A percentile compares a stretch with the other conserved stretches of the same genome.
Conservation (phyloP, 2,329 filamentous ascomycete genomes). For the Fusarium dimerum region DNA sequence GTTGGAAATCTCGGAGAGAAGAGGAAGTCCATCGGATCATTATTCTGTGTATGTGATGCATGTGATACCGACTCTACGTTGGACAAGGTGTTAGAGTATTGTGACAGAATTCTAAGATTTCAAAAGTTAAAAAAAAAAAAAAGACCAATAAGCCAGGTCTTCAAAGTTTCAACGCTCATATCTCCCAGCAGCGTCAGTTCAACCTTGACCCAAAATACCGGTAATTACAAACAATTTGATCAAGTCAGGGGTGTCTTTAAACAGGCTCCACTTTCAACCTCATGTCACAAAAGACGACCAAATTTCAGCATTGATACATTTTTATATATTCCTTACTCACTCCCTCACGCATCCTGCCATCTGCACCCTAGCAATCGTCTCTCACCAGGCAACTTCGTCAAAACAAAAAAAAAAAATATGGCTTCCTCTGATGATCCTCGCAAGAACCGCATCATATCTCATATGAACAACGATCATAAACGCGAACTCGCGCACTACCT, state of each 20-base stretch:
- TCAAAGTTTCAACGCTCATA: not conserved
- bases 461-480: constrained; percentile 86
- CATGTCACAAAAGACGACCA: constrained; percentile 1
- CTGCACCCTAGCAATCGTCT: not conserved
- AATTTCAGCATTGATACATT: not conserved
- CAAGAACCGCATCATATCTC: constrained; percentile 56
- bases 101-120: too few relatives aligned
- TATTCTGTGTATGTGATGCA: too few relatives aligned
- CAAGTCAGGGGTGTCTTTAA: not conserved
- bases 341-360: not conserved
- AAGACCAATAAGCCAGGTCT: not conserved
- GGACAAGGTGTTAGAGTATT: too few relatives aligned
- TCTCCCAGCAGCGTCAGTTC: not conserved
- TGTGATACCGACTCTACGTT: too few relatives aligned
- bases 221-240: not conserved
- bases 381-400: not conserved
- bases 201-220: too few relatives aligned
- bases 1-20: too few relatives aligned
- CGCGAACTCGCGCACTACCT: constrained; percentile 76
- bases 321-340: not conserved
- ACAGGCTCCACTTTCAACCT: constrained; percentile 25
- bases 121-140: not conserved
- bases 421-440: constrained; percentile 30
- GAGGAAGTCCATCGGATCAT: too few relatives aligned
- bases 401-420: too few relatives aligned